Base-by-base conservation (phyloP, 2,329 filamentous ascomycete genomes). In the Monosporascus sp. region DNA sequence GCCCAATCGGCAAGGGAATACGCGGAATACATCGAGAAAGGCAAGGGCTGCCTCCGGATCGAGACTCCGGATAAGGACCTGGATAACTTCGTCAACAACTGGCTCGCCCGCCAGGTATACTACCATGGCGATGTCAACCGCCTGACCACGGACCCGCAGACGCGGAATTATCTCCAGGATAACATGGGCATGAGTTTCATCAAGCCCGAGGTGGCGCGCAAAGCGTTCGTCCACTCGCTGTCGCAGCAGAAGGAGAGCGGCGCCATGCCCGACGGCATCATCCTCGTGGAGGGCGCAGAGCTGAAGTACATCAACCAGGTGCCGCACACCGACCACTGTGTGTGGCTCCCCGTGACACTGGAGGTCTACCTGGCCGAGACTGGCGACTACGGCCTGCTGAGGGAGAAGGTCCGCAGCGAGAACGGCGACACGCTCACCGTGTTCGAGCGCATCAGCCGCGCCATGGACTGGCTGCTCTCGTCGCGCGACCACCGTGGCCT, bases 181-280 rank as follows among this genome's bases (percentile, higher is more conserved):
- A 81, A 80, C 63, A 82, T 83, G 79, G 79, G 79, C 52, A 83
- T 83, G 79, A 75, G 73, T 48, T 82, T 75, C 64, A 78, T 82
- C 66, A 74, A 75, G 54, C 78, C 80, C 0, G 63, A 69, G 3
- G 74, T 79, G 1, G 69, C 78, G 20, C 75, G 78, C 4, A 66
- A 68, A 31, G 74, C 79, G 6, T 73, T 83, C 52, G 47, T 80
- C 41, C 77, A 65, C 2, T 73, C 79, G 0, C 69, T 82, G 2
- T 69, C 73, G 0, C 80, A 83, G 57, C 80, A 83, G 59, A 77
- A 81, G 57, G 63, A 71, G 15, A 77, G 69, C 22, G 80, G 80
- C n/a, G 72, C 78, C 17, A 81, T 82, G 78, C 80, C 80, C 0
- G 79, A 83, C 59, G 79, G 79, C 6, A 80, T 83, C 51, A 60